Conservation (phyloP, 163 green algal genomes). For the Scenedesmus sp. region DNA sequence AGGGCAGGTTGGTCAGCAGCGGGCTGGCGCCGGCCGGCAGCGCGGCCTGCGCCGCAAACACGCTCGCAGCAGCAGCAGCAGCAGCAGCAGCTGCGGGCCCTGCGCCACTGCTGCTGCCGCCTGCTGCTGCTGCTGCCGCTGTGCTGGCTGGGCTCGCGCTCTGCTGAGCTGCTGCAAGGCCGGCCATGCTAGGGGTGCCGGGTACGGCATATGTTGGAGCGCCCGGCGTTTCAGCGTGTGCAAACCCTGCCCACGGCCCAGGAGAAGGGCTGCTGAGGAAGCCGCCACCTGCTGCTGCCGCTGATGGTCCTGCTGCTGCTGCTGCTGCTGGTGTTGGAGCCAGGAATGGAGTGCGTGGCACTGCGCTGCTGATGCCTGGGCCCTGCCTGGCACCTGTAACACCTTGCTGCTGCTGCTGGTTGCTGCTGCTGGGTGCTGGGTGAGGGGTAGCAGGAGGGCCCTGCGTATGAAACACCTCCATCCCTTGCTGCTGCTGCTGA, state of each 20-base stretch:
- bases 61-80: slow-evolving; percentile 14
- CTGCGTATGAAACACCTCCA: slow-evolving; percentile 35
- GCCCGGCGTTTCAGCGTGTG: neutral
- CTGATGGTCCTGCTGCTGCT: slow-evolving; percentile 21
- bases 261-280: slow-evolving; percentile 16
- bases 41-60: neutral
- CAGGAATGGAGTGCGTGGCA: neutral
- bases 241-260: slow-evolving; percentile 13
- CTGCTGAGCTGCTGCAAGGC: neutral
- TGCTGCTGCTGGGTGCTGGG: neutral
- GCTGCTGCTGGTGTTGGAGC: neutral
- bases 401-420: slow-evolving; percentile 19
- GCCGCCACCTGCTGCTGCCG: neutral
- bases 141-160: neutral
- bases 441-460: neutral
- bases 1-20: slow-evolving; percentile 37
- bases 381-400: neutral
- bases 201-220: neutral
- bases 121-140: slow-evolving; percentile 21
- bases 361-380: neutral
- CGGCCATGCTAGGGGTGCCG: neutral
- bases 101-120: neutral
- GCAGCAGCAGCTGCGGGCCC: neutral
- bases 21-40: slow-evolving; percentile 1
- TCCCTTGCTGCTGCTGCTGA: slow-evolving; percentile 40